Evolutionary conservation across 2,329 filamentous ascomycete species (phyloP).

Genomic region (Fusarium udum): DNA sequence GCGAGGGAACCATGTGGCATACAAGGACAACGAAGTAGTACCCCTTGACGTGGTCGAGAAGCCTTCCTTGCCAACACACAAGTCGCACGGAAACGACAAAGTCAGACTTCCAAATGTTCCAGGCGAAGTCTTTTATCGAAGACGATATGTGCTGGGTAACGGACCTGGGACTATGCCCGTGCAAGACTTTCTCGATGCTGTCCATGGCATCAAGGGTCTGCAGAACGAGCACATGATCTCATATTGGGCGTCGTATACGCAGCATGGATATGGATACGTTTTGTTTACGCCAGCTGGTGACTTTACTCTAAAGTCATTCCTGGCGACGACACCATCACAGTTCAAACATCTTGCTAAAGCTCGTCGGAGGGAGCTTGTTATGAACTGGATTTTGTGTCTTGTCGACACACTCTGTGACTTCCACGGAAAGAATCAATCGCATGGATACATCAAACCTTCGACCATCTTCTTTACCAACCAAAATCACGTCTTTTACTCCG

Average conservation of each 20-base stretch:
- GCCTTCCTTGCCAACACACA: conserved; percentile 54
- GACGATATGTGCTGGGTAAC: conserved; percentile 63
- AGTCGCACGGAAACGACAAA: conserved; percentile 59
- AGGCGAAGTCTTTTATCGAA: conserved; percentile 65
- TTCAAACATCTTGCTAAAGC: conserved; percentile 71
- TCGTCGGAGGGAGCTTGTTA: conserved; percentile 66
- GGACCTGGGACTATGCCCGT: conserved; percentile 55
- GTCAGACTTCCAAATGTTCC: conserved; percentile 71
- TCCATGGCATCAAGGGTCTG: conserved; percentile 66
- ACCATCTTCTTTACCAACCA: conserved; percentile 73
- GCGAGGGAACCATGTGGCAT: conserved; percentile 69
- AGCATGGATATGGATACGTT: conserved; percentile 70
- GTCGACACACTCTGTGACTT: conserved; percentile 74
- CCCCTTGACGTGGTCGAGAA: conserved; percentile 74
- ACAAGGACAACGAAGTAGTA: conserved; percentile 73
- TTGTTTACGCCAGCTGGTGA: conserved; percentile 74
- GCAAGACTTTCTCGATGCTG: conserved; percentile 68
- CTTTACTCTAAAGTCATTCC: conserved; percentile 72
- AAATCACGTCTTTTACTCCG: conserved; percentile 74
- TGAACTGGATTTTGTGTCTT: conserved; percentile 81
- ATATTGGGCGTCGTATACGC: conserved; percentile 75
- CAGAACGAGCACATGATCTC: conserved; percentile 76
- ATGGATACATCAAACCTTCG: conserved; percentile 76
- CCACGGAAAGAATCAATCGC: conserved; percentile 70
- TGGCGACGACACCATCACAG: conserved; percentile 69